A percentile compares a stretch with the other conserved stretches of the same genome.
Evolutionary conservation across 495 filamentous ascomycete genomes (phyloP).

Genomic region (Darksidea phi): DNA sequence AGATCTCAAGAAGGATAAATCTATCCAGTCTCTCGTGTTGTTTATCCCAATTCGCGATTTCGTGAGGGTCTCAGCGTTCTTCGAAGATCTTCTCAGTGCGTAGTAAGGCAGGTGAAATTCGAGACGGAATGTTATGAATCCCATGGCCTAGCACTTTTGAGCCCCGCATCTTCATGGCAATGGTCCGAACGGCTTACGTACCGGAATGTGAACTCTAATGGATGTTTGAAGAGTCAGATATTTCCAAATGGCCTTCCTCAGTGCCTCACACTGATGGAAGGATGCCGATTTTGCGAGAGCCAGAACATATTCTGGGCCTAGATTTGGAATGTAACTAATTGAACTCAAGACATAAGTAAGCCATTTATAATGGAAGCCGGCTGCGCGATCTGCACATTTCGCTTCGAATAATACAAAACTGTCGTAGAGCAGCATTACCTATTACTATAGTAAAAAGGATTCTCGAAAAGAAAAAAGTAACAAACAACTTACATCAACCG

Average conservation of each 20-base stretch:
- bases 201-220: slow-evolving; percentile 10
- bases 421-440: too few species aligned
- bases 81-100: neutral
- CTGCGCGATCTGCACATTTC: too few species aligned
- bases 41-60: too few species aligned
- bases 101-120: slow-evolving; percentile 22
- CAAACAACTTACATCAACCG: too few species aligned
- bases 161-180: too few species aligned
- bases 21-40: slow-evolving; percentile 5
- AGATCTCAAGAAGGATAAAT: neutral
- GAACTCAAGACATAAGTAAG: too few species aligned
- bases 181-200: slow-evolving; percentile 7
- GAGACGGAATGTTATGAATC: slow-evolving; percentile 6
- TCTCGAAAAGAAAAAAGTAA: too few species aligned
- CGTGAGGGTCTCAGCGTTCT: neutral
- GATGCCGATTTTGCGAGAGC: slow-evolving; percentile 8
- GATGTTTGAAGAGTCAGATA: slow-evolving; percentile 16
- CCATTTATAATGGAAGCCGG: too few species aligned
- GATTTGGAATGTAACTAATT: slow-evolving; percentile 19
- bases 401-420: too few species aligned
- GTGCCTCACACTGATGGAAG: neutral
- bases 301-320: slow-evolving; percentile 3
- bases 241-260: slow-evolving; percentile 12
- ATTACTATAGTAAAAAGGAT: too few species aligned
- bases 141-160: too few species aligned